Evolutionary conservation across 2,329 filamentous ascomycete species (phyloP).

Genomic region (Elsinoe fawcettii): DNA sequence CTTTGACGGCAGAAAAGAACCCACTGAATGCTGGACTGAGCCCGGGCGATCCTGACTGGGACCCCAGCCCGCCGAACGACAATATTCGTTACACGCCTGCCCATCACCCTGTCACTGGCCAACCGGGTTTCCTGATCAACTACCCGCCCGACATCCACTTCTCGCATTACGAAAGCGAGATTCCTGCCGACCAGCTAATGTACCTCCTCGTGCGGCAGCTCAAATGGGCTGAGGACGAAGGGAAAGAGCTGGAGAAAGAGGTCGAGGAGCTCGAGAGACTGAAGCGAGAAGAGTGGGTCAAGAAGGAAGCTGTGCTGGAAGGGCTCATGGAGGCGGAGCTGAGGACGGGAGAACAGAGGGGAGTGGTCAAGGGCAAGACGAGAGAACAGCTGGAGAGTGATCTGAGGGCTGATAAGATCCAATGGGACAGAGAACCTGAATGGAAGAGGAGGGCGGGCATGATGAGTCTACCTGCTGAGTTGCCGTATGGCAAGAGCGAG

Average conservation of each 20-base stretch:
- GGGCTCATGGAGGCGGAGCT: conserved; percentile 66
- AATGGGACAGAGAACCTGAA: conserved; percentile 9
- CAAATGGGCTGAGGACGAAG: conserved; percentile 63
- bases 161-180: conserved; percentile 54
- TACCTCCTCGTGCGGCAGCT: conserved; percentile 55
- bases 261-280: conserved; percentile 58
- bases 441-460: background rate
- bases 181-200: conserved; percentile 61
- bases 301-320: conserved; percentile 71
- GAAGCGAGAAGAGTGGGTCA: conserved; percentile 65
- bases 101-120: conserved; percentile 52
- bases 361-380: conserved; percentile 28
- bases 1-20: conserved; percentile 11
- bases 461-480: background rate
- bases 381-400: conserved; percentile 33
- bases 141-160: conserved; percentile 55
- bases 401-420: conserved; percentile 19
- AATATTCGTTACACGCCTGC: conserved; percentile 53
- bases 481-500: background rate
- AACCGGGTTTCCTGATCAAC: conserved; percentile 40
- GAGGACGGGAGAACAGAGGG: conserved; percentile 35
- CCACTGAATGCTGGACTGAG: conserved; percentile 12
- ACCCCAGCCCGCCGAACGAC: conserved; percentile 39
- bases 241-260: conserved; percentile 55
- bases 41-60: conserved; percentile 17